Base-by-base conservation (phyloP, 2,329 filamentous ascomycete genomes). In the Pyrenophora teres region DNA sequence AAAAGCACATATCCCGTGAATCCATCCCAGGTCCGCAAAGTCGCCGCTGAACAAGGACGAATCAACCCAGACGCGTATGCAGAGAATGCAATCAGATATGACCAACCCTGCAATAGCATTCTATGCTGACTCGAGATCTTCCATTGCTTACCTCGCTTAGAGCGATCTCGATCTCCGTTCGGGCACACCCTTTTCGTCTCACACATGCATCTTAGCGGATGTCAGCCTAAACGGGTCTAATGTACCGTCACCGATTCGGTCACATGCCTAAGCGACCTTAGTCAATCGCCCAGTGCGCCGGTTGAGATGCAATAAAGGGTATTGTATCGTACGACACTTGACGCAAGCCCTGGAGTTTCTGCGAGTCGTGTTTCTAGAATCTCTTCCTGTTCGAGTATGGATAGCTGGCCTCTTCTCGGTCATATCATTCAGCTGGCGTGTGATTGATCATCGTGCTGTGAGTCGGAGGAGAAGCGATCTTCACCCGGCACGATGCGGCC, bases 221-320 rank as follows among this genome's bases (percentile, higher is more conserved):
- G 43, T 33, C 18, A 16, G 35, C 36, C 50, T 54, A 41, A 58
- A 56, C 23, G 30, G 44, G 52, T 52, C 47, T 56, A 54, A 56
- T 56, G 33, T 27, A 25, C n/a, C 12, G 10, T 40, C 39, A 19
- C 43, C 37, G 36, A 59, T 57, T 40, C 40, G 50, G 40, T 38
- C n/a, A 36, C 47, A 43, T 53, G 55, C 55, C 46, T 60, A 58
- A 58, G 52, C 57, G 55, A 58, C 57, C 50, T n/a, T 54, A 50
- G 55, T 42, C 37, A 42, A 40, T 33, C 15, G 37, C 30, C 54
- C 51, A 40, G 27, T 36, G 12, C 16, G 19, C 40, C 38, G 52
- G 52, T 45, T 52, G 48, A 40, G 50, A 44, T 60, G 36, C 55
- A 56, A 54, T 48, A 42, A 48, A 37, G 46, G 27, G 44, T 42